Evolutionary conservation across 139 green algal genomes (phyloP), one percentile per base, ranked within the genome.

Genomic region (Chlorella sp.): DNA sequence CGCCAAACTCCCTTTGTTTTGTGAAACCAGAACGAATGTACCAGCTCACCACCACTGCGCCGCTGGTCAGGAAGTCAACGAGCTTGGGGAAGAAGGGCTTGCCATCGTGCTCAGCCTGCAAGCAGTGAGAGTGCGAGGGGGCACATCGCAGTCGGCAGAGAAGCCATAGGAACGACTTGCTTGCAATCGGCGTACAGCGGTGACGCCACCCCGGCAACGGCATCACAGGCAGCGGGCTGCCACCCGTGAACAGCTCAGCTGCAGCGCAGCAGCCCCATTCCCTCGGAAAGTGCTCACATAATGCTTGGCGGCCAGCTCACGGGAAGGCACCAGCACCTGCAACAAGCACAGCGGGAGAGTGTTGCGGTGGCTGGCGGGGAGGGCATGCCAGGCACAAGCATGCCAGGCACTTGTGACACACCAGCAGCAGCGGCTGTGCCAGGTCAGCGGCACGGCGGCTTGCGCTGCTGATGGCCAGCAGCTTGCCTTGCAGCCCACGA

Each of bases 1-100:
- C n/a, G n/a, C n/a, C n/a, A n/a, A n/a, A n/a, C n/a, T n/a, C n/a
- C n/a, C n/a, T n/a, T n/a, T n/a, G n/a, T n/a, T n/a, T n/a, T n/a
- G n/a, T n/a, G n/a, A n/a, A n/a, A n/a, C n/a, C n/a, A n/a, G n/a
- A n/a, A n/a, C n/a, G n/a, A n/a, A n/a, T n/a, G n/a, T n/a, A n/a
- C n/a, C n/a, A 21, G 30, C 75, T 81, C 56, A 81, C 90, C 30
- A 94, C 83, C 28, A 92, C 88, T 36, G 91, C 68, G 6, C 93
- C 91, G 32, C 79, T 91, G 57, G 83, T 87, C 15, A 96, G 84
- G 86, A 95, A 95, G 76, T 87, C 82, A 17, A 94, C 90, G 51
- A 96, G 86, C 86, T 92, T 92, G 38, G 86, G 85, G 72, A 92
- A 96, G 83, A 92, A 94, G 6, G 91, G 92, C 62, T 89, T 87